These are phyloP conservation scores for Blepharisma undulans DNA, from an alignment of 169 alveolate genomes.

Conservation along the genomic window DNA sequence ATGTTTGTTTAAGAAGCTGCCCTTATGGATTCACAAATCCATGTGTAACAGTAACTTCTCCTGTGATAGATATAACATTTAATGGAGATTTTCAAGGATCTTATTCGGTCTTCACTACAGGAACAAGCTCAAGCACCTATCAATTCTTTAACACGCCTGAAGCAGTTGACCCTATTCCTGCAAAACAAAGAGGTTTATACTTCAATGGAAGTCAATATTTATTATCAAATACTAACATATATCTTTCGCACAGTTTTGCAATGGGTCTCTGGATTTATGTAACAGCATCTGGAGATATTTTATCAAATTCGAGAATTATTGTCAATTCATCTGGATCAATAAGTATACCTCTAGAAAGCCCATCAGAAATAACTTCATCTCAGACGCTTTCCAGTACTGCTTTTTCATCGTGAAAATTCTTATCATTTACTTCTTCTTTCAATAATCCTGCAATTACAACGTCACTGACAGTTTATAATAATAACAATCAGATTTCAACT, in stretches of 20 bases:
- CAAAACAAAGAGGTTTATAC: neutral
- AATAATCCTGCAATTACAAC: neutral
- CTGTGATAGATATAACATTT: too few relatives aligned
- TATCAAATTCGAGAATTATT: neutral
- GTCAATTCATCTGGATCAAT: neutral
- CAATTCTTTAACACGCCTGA: neutral
- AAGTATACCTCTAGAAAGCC: neutral
- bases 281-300: neutral
- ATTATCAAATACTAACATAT: neutral
- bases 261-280: neutral
- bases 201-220: too few relatives aligned
- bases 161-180: conserved; percentile 12
- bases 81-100: neutral
- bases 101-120: neutral
- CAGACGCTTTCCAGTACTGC: neutral
- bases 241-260: neutral
- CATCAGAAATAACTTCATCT: neutral
- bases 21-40: conserved; percentile 13
- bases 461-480: neutral
- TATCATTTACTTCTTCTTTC: neutral
- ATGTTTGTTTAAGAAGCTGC: neutral
- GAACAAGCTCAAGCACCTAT: neutral
- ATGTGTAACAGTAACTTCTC: too few relatives aligned
- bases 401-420: neutral
- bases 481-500: neutral